Base-by-base conservation (phyloP, 345 rosid genomes). In the Luvunga scandens region DNA sequence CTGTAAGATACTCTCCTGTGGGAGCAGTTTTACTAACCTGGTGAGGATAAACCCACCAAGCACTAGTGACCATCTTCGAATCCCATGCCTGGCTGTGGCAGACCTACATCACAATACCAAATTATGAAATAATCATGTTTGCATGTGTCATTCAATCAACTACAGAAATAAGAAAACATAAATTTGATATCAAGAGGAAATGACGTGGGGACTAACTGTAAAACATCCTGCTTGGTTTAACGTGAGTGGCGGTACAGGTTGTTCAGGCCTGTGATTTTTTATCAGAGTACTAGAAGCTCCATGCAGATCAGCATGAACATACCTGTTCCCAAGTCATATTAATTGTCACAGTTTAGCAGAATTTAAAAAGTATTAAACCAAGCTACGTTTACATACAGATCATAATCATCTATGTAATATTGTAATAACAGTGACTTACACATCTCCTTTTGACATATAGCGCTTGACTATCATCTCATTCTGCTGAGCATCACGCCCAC, bases 11-110 rank as follows among this genome's bases (percentile, higher is more conserved):
- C 85, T 96, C 99, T 74, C 99, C 99, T 9, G 99, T 96, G 50
- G 99, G 99, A 80, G 99, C 99, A 81, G 98, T 94, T 92, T 96
- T 96, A 86, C 91, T 96, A 80, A 96, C 99, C 82, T 96, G 99
- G 84, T 89, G 91, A 82, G 98, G 98, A 84, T 92, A 89, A 66
- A 96, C 99, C 99, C 99, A 96, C 98, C 99, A 96, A 78, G 98
- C 99, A 73, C 99, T 94, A 70, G 99, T 94, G 71, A 96, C 93
- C 80, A 96, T 94, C 89, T 96, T 96, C 31, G 98, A 96, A 85
- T 96, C 94, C 99, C 99, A 96, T 75, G 98, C 99, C 80, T 92
- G 92, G 85, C 99, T 94, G 74, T 94, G 97, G 83, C 98, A 96
- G 79, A 96, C 99, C 99, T 94, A 81, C 80, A 85, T 60, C 77